These are phyloP conservation scores for Xylaria arbuscula DNA, from an alignment of 2,329 filamentous ascomycete genomes.

Conservation along the genomic window DNA sequence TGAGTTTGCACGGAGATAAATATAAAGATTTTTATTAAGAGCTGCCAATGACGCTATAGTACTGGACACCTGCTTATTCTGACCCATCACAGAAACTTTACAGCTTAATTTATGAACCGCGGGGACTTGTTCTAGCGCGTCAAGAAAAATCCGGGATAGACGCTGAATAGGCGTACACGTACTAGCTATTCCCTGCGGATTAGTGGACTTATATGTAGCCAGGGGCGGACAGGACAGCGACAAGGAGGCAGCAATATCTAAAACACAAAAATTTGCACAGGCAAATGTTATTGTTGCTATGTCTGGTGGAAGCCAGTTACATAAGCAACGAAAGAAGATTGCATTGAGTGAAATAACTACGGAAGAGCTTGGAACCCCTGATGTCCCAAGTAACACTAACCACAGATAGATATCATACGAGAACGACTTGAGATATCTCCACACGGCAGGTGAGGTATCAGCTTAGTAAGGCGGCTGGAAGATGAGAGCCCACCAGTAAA, in stretches of 20 bases:
- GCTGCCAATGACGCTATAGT: background rate
- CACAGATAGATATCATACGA: background rate
- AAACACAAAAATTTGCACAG: too few relatives aligned
- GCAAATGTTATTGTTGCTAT: too few relatives aligned
- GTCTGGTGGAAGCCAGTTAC: too few relatives aligned
- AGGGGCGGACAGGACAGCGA: too few relatives aligned
- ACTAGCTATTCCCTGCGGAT: background rate
- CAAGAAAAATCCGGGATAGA: background rate
- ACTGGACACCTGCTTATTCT: background rate
- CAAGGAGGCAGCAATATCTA: too few relatives aligned
- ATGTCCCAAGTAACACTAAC: background rate
- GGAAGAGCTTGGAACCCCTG: background rate
- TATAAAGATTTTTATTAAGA: conserved; percentile 13
- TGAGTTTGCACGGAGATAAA: conserved; percentile 10
- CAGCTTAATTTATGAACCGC: background rate
- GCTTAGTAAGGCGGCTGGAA: background rate
- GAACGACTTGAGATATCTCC: background rate
- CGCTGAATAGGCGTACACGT: background rate
- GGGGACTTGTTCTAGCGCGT: background rate
- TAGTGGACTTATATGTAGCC: too few relatives aligned
- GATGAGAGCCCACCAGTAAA: background rate
- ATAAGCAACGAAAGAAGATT: too few relatives aligned
- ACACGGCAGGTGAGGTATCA: background rate
- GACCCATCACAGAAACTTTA: background rate
- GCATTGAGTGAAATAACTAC: background rate